phyloP scores from a whole-genome alignment of 768 basidiomycete species.

The Tephrocybe rancida region DNA sequence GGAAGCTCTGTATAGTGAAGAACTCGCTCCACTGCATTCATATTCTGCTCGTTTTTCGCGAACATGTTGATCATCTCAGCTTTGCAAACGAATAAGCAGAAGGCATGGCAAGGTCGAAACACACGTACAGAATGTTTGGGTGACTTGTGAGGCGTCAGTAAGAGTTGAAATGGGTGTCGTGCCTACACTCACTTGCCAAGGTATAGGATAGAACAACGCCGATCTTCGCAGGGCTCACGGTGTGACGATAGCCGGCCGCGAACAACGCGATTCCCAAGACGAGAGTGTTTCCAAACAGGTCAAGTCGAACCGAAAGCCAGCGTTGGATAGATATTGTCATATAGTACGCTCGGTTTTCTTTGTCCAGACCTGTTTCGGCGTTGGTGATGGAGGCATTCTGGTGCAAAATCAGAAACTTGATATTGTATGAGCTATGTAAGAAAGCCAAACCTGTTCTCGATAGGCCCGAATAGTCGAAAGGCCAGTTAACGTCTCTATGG shows the following conservation, averaged over 20 bases:
- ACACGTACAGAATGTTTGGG: slow-evolving; percentile 54
- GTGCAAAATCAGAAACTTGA: neutral
- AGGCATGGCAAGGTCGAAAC: neutral
- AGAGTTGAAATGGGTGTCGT: neutral
- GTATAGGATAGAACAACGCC: slow-evolving; percentile 64
- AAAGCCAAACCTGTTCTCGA: slow-evolving; percentile 44
- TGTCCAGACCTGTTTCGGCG: slow-evolving; percentile 56
- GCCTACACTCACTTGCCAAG: slow-evolving; percentile 42
- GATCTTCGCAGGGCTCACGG: slow-evolving; percentile 60
- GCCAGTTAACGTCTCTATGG: slow-evolving; percentile 61
- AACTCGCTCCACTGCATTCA: slow-evolving; percentile 74
- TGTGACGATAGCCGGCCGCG: slow-evolving; percentile 59
- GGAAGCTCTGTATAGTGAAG: slow-evolving; percentile 68
- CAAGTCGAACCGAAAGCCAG: slow-evolving; percentile 66
- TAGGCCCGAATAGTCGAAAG: slow-evolving; percentile 66
- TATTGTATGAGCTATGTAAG: neutral
- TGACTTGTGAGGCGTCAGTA: slow-evolving; percentile 35
- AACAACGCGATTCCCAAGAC: slow-evolving; percentile 73
- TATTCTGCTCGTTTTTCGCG: slow-evolving; percentile 67
- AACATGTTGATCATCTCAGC: slow-evolving; percentile 58
- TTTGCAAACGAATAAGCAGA: slow-evolving; percentile 18
- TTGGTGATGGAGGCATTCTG: slow-evolving; percentile 50
- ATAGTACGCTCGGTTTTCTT: slow-evolving; percentile 64
- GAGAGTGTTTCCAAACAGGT: slow-evolving; percentile 67
- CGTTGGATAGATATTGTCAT: slow-evolving; percentile 68